phyloP scores from a whole-genome alignment of 2,329 filamentous ascomycete species.

The Xylaria sp. region DNA sequence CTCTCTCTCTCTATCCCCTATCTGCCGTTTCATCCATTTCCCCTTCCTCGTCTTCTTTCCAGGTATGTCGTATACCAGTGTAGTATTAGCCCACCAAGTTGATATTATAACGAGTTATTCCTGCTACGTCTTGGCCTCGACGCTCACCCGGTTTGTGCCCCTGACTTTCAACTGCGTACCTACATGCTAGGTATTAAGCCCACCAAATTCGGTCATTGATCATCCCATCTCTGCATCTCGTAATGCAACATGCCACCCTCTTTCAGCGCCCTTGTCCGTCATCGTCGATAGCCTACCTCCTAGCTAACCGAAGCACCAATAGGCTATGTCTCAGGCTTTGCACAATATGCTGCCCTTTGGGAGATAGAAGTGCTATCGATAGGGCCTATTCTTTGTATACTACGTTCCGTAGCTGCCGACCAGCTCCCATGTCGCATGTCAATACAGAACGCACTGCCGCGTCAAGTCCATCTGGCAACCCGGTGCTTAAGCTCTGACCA shows the following conservation, averaged over 20 bases:
- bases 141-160: neutral
- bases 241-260: neutral
- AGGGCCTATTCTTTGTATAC: neutral
- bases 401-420: neutral
- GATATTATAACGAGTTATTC: neutral
- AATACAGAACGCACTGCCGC: neutral
- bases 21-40: conserved; percentile 2
- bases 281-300: conserved; percentile 6
- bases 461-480: neutral
- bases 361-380: neutral
- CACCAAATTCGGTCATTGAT: neutral
- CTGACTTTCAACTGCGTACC: neutral
- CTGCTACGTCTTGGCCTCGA: neutral
- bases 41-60: neutral
- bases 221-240: conserved; percentile 9
- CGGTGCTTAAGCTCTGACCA: neutral
- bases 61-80: neutral
- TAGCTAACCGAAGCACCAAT: neutral
- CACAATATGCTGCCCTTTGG: neutral
- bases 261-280: neutral
- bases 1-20: neutral
- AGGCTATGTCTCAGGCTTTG: too few species aligned
- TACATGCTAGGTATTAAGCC: neutral
- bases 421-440: neutral
- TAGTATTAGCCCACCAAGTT: neutral